phyloP scores from a whole-genome alignment of 2,329 filamentous ascomycete species.

The Aschersonia sp. region DNA sequence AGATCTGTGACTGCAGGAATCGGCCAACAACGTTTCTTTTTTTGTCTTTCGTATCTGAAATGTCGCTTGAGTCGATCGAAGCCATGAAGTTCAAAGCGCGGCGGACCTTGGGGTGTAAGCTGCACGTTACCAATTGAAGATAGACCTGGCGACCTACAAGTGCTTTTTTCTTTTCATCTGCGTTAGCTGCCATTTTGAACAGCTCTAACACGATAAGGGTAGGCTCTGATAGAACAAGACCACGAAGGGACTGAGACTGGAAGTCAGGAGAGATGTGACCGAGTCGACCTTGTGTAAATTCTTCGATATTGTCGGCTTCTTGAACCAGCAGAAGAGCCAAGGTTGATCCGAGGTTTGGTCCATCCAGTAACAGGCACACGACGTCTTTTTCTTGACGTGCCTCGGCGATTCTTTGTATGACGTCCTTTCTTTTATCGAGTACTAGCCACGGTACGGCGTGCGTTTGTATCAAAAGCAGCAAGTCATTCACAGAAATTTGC shows the following conservation, averaged over 20 bases:
- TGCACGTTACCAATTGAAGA: background rate
- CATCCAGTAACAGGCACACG: slow-evolving; percentile 39
- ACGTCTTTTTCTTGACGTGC: slow-evolving; percentile 57
- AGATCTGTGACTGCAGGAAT: slow-evolving; percentile 71
- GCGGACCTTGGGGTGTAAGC: slow-evolving; percentile 22
- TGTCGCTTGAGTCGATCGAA: slow-evolving; percentile 22
- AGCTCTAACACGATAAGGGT: slow-evolving; percentile 67
- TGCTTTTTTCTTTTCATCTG: slow-evolving; percentile 36
- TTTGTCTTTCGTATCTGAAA: slow-evolving; percentile 28
- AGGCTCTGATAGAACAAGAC: slow-evolving; percentile 61
- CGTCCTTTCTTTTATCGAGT: slow-evolving; percentile 58
- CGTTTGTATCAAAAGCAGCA: slow-evolving; percentile 63
- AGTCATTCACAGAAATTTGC: slow-evolving; percentile 57
- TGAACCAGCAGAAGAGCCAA: slow-evolving; percentile 46
- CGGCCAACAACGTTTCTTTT: slow-evolving; percentile 46
- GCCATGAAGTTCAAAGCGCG: slow-evolving; percentile 33
- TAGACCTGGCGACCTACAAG: slow-evolving; percentile 31
- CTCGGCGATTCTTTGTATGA: slow-evolving; percentile 69
- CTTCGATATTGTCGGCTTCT: slow-evolving; percentile 41
- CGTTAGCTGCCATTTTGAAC: slow-evolving; percentile 64
- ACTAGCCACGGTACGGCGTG: slow-evolving; percentile 81
- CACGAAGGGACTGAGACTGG: slow-evolving; percentile 46
- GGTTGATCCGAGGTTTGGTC: slow-evolving; percentile 40
- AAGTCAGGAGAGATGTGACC: slow-evolving; percentile 58
- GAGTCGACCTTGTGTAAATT: slow-evolving; percentile 54